Base-by-base conservation (phyloP, 1,284 basidiomycete genomes). In the Ceratorhiza oryzae-sativae region DNA sequence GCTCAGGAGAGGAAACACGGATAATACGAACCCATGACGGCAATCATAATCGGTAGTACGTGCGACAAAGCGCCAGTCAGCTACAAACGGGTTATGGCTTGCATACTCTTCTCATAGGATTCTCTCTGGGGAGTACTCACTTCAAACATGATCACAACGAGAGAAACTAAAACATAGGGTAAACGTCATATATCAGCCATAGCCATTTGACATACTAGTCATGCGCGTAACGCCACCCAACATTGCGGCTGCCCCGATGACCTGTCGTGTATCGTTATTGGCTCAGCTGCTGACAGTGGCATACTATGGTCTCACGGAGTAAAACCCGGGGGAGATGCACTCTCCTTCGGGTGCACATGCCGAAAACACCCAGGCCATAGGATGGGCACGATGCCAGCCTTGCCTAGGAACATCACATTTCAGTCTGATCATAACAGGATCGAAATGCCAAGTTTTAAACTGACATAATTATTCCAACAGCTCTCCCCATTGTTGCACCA, bases 191-290 rank as follows among this genome's bases (percentile, higher is more conserved):
- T 32, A 1, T 34, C 13, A 61, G 9, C n/a, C n/a, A n/a, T n/a
- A n/a, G 48, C 8, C 36, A 45, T 10, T 15, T 2, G 10, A 78
- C 86, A 77, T 75, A 90, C 90, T 86, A 32, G 87, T 93, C 88
- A 93, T 93, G 72, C 90, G 82, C 3, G 92, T 94, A 2, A 93
- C 91, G 2, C 92, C 92, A 8, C 88, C 90, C 0, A 94, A 81
- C 84, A 92, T 90, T 1, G 90, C 90, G 34, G 92, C 88, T 20
- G 92, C 91, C 0, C 92, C 92, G 42, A 94, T 88, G 25, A 93
- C 67, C 67, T 70, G n/a, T 39, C 23, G 13, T 15, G 25, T n/a
- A n/a, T n/a, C n/a, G n/a, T 12, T 5, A 60, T 23, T 41, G 15
- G 4, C 9, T 4, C 42, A 18, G 4, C n/a, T 8, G 9, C 18